Evolutionary conservation across 495 filamentous ascomycete species (phyloP).

Genomic region (Eremomyces bilateralis): DNA sequence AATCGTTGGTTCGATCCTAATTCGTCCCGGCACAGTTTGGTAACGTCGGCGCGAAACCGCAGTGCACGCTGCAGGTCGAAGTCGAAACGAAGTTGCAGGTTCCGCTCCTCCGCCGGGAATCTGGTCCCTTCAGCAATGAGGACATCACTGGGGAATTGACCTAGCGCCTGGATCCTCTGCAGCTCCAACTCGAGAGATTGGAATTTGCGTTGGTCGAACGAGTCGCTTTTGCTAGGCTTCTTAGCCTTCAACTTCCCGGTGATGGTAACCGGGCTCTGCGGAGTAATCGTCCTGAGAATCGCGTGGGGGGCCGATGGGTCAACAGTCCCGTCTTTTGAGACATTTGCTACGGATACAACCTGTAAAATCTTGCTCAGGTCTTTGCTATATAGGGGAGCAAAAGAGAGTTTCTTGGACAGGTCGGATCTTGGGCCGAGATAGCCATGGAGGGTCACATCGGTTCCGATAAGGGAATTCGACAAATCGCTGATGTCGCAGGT

Average conservation of each 20-base stretch:
- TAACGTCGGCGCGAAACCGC: constrained; percentile 30
- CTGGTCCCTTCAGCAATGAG: constrained; percentile 44
- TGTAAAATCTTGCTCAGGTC: constrained; percentile 28
- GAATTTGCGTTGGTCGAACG: constrained; percentile 8
- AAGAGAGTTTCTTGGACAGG: constrained; percentile 41
- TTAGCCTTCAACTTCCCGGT: constrained; percentile 24
- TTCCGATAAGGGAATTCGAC: constrained; percentile 16
- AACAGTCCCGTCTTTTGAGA: constrained; percentile 5
- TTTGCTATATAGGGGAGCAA: constrained; percentile 37
- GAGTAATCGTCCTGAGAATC: constrained; percentile 24
- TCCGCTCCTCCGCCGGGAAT: constrained; percentile 46
- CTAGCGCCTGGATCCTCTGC: constrained; percentile 41
- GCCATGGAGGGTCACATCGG: constrained; percentile 42
- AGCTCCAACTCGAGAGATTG: constrained; percentile 39
- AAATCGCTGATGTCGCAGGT: no score
- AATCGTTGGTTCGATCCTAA: constrained; percentile 32
- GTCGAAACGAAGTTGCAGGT: constrained; percentile 67
- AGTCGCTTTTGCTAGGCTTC: constrained; percentile 9
- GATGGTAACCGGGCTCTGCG: constrained; percentile 30
- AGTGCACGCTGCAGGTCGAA: constrained; percentile 38
- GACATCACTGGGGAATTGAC: constrained; percentile 45
- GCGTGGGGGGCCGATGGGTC: constrained; percentile 19
- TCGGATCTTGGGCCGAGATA: constrained; percentile 44
- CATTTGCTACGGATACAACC: constrained; percentile 28
- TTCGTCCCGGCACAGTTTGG: constrained; percentile 27